Conservation (phyloP, 2,329 filamentous ascomycete genomes). For the Cladosporium sp. region DNA sequence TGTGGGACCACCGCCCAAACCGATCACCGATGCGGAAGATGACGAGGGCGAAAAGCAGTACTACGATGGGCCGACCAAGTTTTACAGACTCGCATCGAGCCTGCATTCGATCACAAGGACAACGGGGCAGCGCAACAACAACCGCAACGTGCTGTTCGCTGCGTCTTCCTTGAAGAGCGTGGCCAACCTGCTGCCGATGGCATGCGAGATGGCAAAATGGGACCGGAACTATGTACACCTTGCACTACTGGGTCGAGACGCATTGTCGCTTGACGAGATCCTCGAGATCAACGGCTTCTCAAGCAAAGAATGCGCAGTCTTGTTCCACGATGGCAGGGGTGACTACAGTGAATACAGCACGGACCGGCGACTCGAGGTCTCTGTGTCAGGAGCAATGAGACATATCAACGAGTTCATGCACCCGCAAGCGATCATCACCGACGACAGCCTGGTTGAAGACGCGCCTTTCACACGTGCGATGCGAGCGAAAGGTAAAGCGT, state of each 20-base stretch:
- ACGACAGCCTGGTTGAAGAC: constrained; percentile 68
- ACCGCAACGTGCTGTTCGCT: constrained; percentile 76
- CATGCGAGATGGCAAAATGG: constrained; percentile 78
- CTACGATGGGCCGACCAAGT: constrained; percentile 71
- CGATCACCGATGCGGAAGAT: constrained; percentile 22
- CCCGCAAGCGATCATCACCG: constrained; percentile 74
- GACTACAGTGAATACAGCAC: constrained; percentile 71
- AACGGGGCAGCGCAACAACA: constrained; percentile 52
- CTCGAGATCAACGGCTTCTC: constrained; percentile 77
- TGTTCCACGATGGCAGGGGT: constrained; percentile 72
- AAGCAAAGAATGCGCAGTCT: constrained; percentile 63
- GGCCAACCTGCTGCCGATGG: constrained; percentile 72
- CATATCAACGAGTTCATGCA: constrained; percentile 74
- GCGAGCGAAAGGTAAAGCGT: constrained; percentile 53
- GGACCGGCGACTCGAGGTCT: constrained; percentile 66
- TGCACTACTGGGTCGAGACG: constrained; percentile 71
- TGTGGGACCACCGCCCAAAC: constrained; percentile 28
- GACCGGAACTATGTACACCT: constrained; percentile 77
- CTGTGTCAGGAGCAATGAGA: constrained; percentile 64
- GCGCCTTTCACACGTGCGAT: constrained; percentile 64
- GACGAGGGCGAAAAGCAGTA: constrained; percentile 39
- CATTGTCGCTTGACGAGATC: constrained; percentile 68
- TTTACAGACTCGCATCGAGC: constrained; percentile 63
- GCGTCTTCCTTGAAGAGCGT: constrained; percentile 73
- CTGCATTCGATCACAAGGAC: constrained; percentile 61